Evolutionary conservation across 805 yeast species (phyloP), one percentile per base, ranked within the genome.

Genomic region (Lachancea nothofagi): DNA sequence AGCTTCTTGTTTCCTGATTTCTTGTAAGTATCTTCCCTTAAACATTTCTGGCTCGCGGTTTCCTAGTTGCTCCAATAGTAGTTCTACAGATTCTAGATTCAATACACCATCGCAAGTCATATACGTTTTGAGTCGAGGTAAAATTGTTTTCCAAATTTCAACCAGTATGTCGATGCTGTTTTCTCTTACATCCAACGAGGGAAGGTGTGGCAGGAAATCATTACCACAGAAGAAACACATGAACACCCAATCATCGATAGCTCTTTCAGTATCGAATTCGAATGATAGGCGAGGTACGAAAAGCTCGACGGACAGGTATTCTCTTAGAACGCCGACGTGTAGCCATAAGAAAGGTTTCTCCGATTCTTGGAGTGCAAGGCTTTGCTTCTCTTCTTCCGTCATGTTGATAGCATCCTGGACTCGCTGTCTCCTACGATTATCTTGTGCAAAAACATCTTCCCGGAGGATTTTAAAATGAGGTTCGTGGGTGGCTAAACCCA

Each of bases 191-290:
- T 90, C 96, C 40, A 93, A 72, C 22, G 94, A 80, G 3, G 99
- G 97, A 50, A 93, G 67, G 64, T 90, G 97, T 1, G 99, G 99
- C 54, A 93, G 68, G 72, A 93, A 93, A 77, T 93, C 99, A 59
- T 93, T 93, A 63, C 99, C 99, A 48, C 90, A 94, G 58, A 93
- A 93, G 69, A 93, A 93, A 73, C 97, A 90, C 89, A 93, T 83
- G 51, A 93, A 93, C 12, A 93, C 87, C 98, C 98, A 93, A 64
- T 93, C 99, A 59, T 93, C 99, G 45, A 93, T 81, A 2, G 97
- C 97, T 43, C 98, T 72, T 65, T 93, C 99, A 39, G 89, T 62
- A 58, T 93, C 97, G 64, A 82, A 88, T 15, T 77, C 73, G 54
- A 84, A 81, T 2, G 86, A 74, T 14, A 82, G 56, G 28, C 80